A percentile compares a stretch with the other conserved stretches of the same genome.
phyloP scores from a whole-genome alignment of 345 rosid species.

The thale cress (Arabidopsis thaliana) region DNA sequence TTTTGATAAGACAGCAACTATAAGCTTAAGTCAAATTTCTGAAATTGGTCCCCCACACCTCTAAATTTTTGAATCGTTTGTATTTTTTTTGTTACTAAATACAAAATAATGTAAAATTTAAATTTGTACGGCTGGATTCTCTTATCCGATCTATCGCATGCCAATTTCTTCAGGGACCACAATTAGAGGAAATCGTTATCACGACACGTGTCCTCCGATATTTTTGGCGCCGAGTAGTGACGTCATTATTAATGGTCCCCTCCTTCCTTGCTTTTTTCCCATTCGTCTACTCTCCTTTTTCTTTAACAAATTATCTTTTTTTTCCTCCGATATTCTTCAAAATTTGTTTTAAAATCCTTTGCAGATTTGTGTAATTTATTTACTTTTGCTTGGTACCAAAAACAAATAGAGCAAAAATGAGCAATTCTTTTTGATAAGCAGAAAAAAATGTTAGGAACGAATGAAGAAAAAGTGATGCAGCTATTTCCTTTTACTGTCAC shows the following conservation, averaged over 20 bases:
- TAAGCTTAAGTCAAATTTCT: slow-evolving; percentile 26
- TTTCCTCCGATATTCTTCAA: too few species aligned
- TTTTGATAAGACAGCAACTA: slow-evolving; percentile 12
- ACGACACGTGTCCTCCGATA: slow-evolving; percentile 37
- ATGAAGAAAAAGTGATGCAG: slow-evolving; percentile 5
- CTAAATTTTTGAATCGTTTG: background rate
- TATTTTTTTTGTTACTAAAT: background rate
- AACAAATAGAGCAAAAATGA: background rate
- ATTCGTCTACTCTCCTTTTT: too few species aligned
- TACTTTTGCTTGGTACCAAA: background rate
- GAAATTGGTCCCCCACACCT: slow-evolving; percentile 26
- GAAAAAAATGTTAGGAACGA: background rate
- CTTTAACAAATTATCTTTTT: too few species aligned
- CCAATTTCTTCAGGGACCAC: slow-evolving; percentile 36
- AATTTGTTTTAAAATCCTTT: too few species aligned
- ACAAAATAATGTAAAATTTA: slow-evolving; percentile 18
- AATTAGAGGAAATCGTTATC: background rate
- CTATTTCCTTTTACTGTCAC: slow-evolving; percentile 17
- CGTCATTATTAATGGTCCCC: slow-evolving; percentile 34
- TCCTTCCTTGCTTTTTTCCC: background rate
- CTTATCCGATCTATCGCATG: slow-evolving; percentile 38
- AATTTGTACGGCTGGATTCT: slow-evolving; percentile 25
- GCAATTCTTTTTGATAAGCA: background rate
- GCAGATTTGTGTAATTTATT: too few species aligned
- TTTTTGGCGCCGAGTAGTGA: slow-evolving; percentile 13